These are phyloP conservation scores for Ananas comosus DNA, from an alignment of 176 grass and related monocot genomes.

Conservation along the genomic window DNA sequence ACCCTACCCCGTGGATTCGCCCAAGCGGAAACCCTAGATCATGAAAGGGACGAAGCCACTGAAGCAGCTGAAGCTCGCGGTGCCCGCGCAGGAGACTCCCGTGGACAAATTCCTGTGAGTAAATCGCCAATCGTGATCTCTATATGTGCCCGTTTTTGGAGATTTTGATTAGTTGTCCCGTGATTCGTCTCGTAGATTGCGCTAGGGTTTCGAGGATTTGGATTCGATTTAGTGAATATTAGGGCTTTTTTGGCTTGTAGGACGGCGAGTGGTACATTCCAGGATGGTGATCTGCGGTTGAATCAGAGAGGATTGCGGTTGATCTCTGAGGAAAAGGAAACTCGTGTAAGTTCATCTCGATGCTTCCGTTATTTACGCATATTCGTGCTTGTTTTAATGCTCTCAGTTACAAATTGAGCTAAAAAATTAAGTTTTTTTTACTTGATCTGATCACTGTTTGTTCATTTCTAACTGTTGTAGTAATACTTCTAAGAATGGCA, in stretches of 20 bases:
- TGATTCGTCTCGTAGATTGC: not conserved
- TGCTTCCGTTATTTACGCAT: not conserved
- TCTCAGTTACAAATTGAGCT: too few species aligned
- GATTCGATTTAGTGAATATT: not conserved
- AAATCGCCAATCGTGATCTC: not conserved
- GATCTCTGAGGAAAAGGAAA: constrained; percentile 49
- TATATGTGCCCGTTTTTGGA: not conserved
- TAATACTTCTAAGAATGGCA: too few species aligned
- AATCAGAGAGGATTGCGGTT: constrained; percentile 69
- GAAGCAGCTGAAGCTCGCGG: constrained; percentile 60
- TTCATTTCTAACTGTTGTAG: too few species aligned
- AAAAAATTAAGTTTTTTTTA: too few species aligned
- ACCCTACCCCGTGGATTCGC: not conserved
- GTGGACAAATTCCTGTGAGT: constrained; percentile 74
- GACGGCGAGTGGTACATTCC: constrained; percentile 92
- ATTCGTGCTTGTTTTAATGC: too few species aligned
- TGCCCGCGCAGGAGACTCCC: constrained; percentile 58
- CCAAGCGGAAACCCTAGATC: constrained; percentile 10
- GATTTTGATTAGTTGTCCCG: not conserved
- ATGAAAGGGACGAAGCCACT: constrained; percentile 69
- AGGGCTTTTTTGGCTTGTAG: constrained; percentile 27
- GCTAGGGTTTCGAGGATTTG: not conserved
- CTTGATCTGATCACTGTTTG: too few species aligned
- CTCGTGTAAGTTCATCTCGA: not conserved
- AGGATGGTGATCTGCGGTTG: constrained; percentile 73